A percentile compares a stretch with the other conserved stretches of the same genome.
These are phyloP conservation scores for Gossypium schwendimanii DNA, from an alignment of 441 rosid species.

Conservation along the genomic window DNA sequence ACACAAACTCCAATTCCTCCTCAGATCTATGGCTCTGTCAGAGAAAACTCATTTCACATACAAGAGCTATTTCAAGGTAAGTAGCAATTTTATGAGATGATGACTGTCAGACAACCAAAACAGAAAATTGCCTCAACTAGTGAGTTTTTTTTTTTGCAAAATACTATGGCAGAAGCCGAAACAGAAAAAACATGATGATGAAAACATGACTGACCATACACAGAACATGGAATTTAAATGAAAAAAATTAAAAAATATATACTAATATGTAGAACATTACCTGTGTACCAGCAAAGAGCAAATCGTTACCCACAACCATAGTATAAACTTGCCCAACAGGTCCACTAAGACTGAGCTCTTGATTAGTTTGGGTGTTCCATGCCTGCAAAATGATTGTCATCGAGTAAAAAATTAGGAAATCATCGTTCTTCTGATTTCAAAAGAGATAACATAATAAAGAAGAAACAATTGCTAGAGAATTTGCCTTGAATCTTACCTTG, in stretches of 20 bases:
- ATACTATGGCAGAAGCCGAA: not conserved
- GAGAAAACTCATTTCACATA: not conserved
- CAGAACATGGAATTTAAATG: conserved; percentile 3
- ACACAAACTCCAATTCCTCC: not conserved
- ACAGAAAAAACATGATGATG: not conserved
- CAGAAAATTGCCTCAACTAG: not conserved
- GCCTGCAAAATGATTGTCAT: conserved; percentile 26
- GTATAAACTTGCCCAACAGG: conserved; percentile 97
- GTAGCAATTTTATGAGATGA: not conserved
- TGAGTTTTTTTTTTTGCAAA: not conserved
- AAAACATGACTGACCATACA: not conserved
- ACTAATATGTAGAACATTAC: conserved; percentile 27
- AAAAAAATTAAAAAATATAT: not conserved
- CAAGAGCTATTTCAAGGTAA: not conserved
- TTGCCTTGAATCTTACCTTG: conserved; percentile 43
- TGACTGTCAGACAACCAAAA: not conserved
- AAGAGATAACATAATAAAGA: not conserved
- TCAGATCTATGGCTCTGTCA: not conserved
- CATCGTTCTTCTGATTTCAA: not conserved
- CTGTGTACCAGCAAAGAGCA: conserved; percentile 90
- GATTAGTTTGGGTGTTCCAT: conserved; percentile 25
- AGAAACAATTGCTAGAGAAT: not conserved
- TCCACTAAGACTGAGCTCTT: conserved; percentile 78
- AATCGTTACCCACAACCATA: conserved; percentile 68
- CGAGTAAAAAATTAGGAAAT: not conserved